Percentiles rank a stretch among this genome's conserved stretches.
Conservation (phyloP, 768 basidiomycete species). For the Termitomyces sp. region DNA sequence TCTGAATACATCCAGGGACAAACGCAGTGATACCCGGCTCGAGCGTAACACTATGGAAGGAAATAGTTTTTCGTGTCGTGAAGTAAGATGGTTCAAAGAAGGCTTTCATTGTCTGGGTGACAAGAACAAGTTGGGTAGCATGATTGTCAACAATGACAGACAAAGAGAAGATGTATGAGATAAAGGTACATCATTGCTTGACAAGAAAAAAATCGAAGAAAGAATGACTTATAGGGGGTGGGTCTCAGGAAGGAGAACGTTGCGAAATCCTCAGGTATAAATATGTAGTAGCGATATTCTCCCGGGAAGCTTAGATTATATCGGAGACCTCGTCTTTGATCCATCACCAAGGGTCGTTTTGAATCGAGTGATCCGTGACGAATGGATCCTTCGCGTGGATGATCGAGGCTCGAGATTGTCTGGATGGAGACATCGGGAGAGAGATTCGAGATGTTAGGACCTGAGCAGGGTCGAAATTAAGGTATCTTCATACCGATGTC, state of each 20-base stretch:
- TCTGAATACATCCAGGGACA: not conserved
- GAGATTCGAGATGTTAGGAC: not conserved
- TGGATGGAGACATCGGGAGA: not conserved
- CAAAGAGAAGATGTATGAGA: too few species aligned
- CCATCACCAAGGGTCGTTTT: slow-evolving; percentile 2
- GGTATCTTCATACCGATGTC: not conserved
- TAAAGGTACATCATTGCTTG: too few species aligned
- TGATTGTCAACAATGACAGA: not conserved
- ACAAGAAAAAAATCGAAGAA: not conserved
- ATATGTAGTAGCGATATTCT: not conserved
- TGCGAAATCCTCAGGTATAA: not conserved
- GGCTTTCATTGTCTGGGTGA: too few species aligned
- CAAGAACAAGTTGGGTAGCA: not conserved
- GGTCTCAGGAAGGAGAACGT: not conserved
- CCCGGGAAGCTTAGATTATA: not conserved
- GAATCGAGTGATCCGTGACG: not conserved
- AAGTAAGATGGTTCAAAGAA: too few species aligned
- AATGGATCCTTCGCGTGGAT: not conserved
- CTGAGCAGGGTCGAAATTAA: not conserved
- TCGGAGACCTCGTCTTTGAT: not conserved
- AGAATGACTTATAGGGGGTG: not conserved
- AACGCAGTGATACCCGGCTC: not conserved
- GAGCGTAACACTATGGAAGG: not conserved
- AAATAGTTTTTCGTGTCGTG: not conserved
- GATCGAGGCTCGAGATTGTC: not conserved